Conservation (phyloP, 1,284 basidiomycete genomes). For the Agaricales sp. region DNA sequence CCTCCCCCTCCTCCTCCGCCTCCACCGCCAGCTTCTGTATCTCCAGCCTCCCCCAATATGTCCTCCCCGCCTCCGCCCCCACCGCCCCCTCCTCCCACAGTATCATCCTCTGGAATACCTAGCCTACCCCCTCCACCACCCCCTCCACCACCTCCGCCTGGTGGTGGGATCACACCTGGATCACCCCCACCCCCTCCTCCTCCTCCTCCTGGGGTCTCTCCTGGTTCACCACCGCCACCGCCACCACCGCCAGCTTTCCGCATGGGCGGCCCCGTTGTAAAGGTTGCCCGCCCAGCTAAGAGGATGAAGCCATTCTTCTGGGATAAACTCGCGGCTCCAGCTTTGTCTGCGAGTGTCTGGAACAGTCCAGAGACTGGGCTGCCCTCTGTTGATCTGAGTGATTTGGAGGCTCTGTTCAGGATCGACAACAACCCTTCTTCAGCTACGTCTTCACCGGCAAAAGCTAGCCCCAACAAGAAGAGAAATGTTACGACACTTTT, state of each 20-base stretch:
- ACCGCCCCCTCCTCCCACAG: slow-evolving; percentile 17
- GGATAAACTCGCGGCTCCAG: slow-evolving; percentile 58
- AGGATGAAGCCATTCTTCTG: slow-evolving; percentile 85
- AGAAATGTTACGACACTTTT: slow-evolving; percentile 60
- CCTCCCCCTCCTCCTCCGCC: slow-evolving; percentile 8
- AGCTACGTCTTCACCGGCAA: slow-evolving; percentile 31
- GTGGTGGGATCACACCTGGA: slow-evolving; percentile 12
- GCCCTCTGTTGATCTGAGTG: slow-evolving; percentile 35
- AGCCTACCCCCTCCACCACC: slow-evolving; percentile 13
- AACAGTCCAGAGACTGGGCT: slow-evolving; percentile 32
- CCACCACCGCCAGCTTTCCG: slow-evolving; percentile 24
- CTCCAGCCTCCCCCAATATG: slow-evolving; percentile 8
- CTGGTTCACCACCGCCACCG: slow-evolving; percentile 20
- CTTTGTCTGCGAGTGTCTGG: slow-evolving; percentile 59
- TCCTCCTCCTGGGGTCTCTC: slow-evolving; percentile 21
- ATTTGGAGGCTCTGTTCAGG: slow-evolving; percentile 67
- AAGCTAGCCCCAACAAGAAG: slow-evolving; percentile 36
- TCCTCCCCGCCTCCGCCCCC: slow-evolving; percentile 11
- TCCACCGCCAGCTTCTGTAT: slow-evolving; percentile 6
- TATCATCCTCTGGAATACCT: slow-evolving; percentile 12
- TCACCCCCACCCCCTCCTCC: slow-evolving; percentile 19
- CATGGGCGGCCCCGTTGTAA: slow-evolving; percentile 18
- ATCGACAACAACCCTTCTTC: slow-evolving; percentile 35
- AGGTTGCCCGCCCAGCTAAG: slow-evolving; percentile 34
- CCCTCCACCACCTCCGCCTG: slow-evolving; percentile 13